Base-by-base conservation (phyloP, 371 early-diverging fungal genomes). In the Mortierella sp. region DNA sequence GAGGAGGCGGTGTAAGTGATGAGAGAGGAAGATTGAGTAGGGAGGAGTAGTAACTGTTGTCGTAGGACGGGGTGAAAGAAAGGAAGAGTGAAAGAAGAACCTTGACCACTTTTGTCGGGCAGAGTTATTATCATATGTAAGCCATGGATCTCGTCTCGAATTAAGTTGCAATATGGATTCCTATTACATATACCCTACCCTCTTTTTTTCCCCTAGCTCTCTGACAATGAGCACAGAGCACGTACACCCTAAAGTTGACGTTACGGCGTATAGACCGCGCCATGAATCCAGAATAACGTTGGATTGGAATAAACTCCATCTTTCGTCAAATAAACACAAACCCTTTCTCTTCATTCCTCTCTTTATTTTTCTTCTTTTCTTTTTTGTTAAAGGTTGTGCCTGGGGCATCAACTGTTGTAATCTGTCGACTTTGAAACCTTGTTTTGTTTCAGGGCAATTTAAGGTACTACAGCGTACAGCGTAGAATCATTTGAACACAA, bases 161-260 rank as follows among this genome's bases (percentile, higher is more conserved):
- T 28, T 28, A 28, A 28, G 28, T 28, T 28, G 2, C 28, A 28
- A 28, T 28, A 28, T 28, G 28, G 28, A 28, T 2, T 28, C 28
- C 28, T 28, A 28, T 50, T 50, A 16, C 43, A 43, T 15, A 13
- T 15, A 43, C 15, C 13, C 43, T 15, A 43, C 15, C 13, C 43
- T 10, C 43, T 50, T 50, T n/a, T n/a, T n/a, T n/a, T 50, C n/a
- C n/a, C 50, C 50, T 50, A n/a, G 16, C 50, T 50, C 50, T 50
- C n/a, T 50, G 50, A 24, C 11, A 45, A 62, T 43, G 21, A 53
- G 41, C 45, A 47, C 62, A 53, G 65, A 28, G 63, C 40, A 63
- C 45, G 38, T 16, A 38, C 60, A 59, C 60, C 60, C 60, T 38
- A 59, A 59, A 59, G 60, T 59, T 40, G 60, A 59, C 1, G 40